phyloP scores from a whole-genome alignment of 1,139 yeast genomes.

The Sugiyamaella grinbergsii region DNA sequence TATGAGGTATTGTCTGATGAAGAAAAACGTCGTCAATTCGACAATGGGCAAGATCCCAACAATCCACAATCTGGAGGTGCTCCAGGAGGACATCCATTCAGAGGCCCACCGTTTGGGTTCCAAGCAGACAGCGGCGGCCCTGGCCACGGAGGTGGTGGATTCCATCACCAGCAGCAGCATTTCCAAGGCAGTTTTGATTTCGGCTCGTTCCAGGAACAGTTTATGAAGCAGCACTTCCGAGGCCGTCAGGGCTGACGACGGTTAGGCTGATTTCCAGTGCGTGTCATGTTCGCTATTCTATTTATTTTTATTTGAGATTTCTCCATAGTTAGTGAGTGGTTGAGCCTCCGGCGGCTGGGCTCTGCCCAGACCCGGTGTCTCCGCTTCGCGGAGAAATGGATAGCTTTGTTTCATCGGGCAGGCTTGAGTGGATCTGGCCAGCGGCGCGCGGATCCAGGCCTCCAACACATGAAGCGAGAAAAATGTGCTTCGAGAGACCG shows the following conservation, averaged over 20 bases:
- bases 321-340: too few relatives aligned
- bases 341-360: too few relatives aligned
- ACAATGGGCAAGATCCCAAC: slow-evolving; percentile 61
- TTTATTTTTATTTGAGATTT: neutral
- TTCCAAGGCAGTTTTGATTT: slow-evolving; percentile 33
- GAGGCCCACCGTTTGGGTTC: slow-evolving; percentile 20
- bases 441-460: too few relatives aligned
- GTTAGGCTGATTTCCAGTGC: too few relatives aligned
- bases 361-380: too few relatives aligned
- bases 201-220: slow-evolving; percentile 28
- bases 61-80: slow-evolving; percentile 42
- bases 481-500: too few relatives aligned
- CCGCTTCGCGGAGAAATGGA: too few relatives aligned
- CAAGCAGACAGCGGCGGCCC: slow-evolving; percentile 26
- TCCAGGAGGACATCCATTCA: slow-evolving; percentile 20
- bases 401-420: too few relatives aligned
- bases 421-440: too few relatives aligned
- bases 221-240: slow-evolving; percentile 20
- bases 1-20: slow-evolving; percentile 79
- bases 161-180: slow-evolving; percentile 20
- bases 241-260: slow-evolving; percentile 1
- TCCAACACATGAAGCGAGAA: too few relatives aligned
- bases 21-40: slow-evolving; percentile 65
- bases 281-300: neutral
- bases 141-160: neutral